Conservation (phyloP, 306 rosid species). For the Cucurbita pepo region DNA sequence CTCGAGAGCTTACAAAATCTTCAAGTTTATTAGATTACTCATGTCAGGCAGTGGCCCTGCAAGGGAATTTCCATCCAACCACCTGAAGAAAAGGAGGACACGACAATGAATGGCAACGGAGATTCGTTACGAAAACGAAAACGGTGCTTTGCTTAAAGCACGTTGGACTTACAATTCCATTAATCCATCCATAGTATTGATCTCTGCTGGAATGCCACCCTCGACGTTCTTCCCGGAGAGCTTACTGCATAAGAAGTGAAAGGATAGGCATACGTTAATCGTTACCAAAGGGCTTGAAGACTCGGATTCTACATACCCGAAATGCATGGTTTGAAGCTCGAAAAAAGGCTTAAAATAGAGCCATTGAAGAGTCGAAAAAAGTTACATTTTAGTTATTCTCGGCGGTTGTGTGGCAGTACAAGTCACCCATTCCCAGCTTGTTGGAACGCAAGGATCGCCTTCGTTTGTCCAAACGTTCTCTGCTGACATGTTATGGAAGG, state of each 20-base stretch:
- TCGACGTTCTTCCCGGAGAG: slow-evolving; percentile 46
- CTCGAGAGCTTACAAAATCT: slow-evolving; percentile 63
- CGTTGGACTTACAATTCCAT: slow-evolving; percentile 60
- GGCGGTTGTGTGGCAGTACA: slow-evolving; percentile 44
- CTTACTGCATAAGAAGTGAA: slow-evolving; percentile 21
- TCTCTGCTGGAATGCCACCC: slow-evolving; percentile 60
- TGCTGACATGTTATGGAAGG: slow-evolving; percentile 30
- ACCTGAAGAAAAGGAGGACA: slow-evolving; percentile 27
- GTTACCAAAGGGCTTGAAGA: not conserved
- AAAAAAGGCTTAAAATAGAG: not conserved
- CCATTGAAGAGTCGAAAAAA: slow-evolving; percentile 8
- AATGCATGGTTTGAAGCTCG: not conserved
- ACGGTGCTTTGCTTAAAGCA: not conserved
- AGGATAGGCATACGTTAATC: not conserved
- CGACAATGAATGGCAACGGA: not conserved
- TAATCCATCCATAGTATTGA: slow-evolving; percentile 55
- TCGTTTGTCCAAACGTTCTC: slow-evolving; percentile 31
- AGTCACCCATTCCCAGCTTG: slow-evolving; percentile 76
- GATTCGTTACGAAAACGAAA: not conserved
- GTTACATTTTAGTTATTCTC: slow-evolving; percentile 66
- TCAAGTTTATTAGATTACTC: slow-evolving; percentile 62
- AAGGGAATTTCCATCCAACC: slow-evolving; percentile 67
- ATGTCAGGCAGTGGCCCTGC: slow-evolving; percentile 75
- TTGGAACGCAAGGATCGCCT: slow-evolving; percentile 92
- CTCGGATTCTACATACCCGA: not conserved